Evolutionary conservation across 306 rosid genomes (phyloP), one percentile per base, ranked within the genome.

Genomic region (Psophocarpus tetragonolobus): DNA sequence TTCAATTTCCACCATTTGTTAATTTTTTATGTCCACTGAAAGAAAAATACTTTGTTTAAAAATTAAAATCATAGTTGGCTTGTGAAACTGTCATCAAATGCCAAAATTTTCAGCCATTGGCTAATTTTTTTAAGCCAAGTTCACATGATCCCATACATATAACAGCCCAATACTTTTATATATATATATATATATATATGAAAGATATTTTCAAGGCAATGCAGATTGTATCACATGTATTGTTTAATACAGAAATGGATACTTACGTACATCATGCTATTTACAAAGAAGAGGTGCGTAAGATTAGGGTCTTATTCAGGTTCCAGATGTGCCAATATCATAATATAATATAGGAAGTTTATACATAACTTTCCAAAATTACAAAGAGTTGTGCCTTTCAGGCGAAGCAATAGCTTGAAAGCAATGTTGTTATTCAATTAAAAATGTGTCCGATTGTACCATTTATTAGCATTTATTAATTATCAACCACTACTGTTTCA

Each of bases 91-190:
- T 47, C 83, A 24, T 81, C 79, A 84, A 79, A 81, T 84, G 90
- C 87, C 90, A 85, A 79, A 81, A 61, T 11, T 69, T 78, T 81
- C 74, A 30, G 85, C 38, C 67, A 83, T 32, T 79, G 33, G 79
- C 58, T 65, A 63, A 56, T 63, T 73, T 75, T 47, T 74, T 75
- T 38, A 73, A 62, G 72, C 73, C 29, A 74, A 61, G 73, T 63
- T 68, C 88, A 77, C 93, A 83, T 86, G 93, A 89, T 91, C 90
- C 88, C 89, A 81, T 56, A 60, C 82, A 45, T 44, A 83, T 73
- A 73, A 81, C 81, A 81, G 84, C 71, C 42, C 54, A 66, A 36
- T 80, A 73, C 21, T 60, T 81, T 38, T 67, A 32, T 69, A 85
- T 80, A 73, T 48, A 64, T 67, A 32, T 69, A 85, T 80, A 73